phyloP scores from a whole-genome alignment of 78 protist genomes.

The Emiliania huxleyi region DNA sequence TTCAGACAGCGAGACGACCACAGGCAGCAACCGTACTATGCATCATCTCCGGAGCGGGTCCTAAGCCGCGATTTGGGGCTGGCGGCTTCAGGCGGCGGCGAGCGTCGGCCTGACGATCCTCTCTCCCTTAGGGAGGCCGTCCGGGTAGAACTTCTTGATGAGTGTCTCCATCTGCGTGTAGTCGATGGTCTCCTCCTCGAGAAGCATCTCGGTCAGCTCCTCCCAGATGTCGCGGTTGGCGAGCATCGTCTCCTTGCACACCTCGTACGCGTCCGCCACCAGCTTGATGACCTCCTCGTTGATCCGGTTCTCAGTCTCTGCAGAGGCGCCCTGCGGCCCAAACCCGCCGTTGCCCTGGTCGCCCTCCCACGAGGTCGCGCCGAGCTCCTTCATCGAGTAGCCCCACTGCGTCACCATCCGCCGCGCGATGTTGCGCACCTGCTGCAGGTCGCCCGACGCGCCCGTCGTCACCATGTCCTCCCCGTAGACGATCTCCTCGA shows the following conservation, averaged over 20 bases:
- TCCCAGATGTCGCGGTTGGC: background rate
- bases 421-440: conserved; percentile 68
- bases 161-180: conserved; percentile 29
- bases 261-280: background rate
- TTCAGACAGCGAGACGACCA: no score
- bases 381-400: conserved; percentile 34
- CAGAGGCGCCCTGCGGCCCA: conserved; percentile 28
- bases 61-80: no score
- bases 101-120: no score
- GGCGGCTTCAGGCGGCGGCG: no score
- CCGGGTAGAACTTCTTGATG: background rate
- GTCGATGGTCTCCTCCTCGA: conserved; percentile 53
- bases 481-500: conserved; percentile 13
- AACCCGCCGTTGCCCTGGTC: conserved; percentile 11
- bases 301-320: background rate
- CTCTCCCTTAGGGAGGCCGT: no score
- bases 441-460: conserved; percentile 25
- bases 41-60: no score
- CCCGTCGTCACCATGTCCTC: conserved; percentile 23
- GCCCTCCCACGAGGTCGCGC: background rate
- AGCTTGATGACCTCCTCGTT: background rate
- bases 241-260: background rate
- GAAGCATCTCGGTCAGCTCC: conserved; percentile 31
- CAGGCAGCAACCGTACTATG: no score
- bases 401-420: conserved; percentile 57